Base-by-base conservation (phyloP, 2,329 filamentous ascomycete species). In the Cadophora luteo-olivacea region DNA sequence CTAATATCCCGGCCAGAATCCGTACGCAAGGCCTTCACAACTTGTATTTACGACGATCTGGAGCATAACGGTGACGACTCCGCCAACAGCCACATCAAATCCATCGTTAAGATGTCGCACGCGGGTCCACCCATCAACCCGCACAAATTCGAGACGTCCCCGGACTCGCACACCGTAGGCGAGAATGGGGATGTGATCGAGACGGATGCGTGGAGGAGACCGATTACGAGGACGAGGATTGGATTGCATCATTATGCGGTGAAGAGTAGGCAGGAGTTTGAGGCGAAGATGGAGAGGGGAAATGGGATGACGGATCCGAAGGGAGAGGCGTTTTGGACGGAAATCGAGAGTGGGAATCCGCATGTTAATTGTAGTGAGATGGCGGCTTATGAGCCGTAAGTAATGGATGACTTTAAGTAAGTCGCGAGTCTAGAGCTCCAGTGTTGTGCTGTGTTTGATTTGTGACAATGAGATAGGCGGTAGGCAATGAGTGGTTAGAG, bases 221-320 rank as follows among this genome's bases (percentile, higher is more conserved):
- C 77, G 19, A 75, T 78, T 41, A 78, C 76, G 4, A 73, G 76
- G 48, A 69, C 76, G 51, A 68, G 76, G 22, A 70, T 80, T 55
- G 73, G 69, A 0, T 55, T 80, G 55, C 78, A 79, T 71, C 78
- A 79, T 65, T 80, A 78, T 67, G 74, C 75, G 11, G 69, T 77
- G 36, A 78, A 78, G 73, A 79, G 77, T 64, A 69, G 68, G n/a
- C 74, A 77, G 66, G 74, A 80, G 64, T 79, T 70, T 65, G 73
- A 73, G 67, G 72, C 75, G 67, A 77, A 72, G 66, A 24, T 73
- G 29, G 29, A 57, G 45, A 66, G 73, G n/a, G 71, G 75, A 16
- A 76, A 76, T 68, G 75, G 66, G 12, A 75, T 75, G 75, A 69
- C 62, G 29, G 62, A 73, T 51, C 72, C 74, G 14, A 77, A 75